Percentiles rank a stretch among this genome's conserved stretches.
These are phyloP conservation scores for Xylariaceae sp. DNA, from an alignment of 2,329 filamentous ascomycete genomes.

Conservation along the genomic window DNA sequence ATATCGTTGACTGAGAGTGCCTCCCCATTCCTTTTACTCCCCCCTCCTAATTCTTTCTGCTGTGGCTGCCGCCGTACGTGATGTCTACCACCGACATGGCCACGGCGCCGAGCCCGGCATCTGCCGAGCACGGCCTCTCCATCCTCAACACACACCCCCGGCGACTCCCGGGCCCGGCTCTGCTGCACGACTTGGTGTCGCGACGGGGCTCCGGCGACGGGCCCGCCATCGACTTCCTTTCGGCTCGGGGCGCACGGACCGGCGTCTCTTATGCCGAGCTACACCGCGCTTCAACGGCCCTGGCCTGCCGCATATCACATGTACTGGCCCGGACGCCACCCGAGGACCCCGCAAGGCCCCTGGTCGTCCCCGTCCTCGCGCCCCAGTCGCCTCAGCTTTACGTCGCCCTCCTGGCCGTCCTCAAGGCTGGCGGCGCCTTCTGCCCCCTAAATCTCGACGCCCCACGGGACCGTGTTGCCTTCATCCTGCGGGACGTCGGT, in stretches of 20 bases:
- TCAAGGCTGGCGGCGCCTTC: conserved; percentile 78
- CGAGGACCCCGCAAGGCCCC: conserved; percentile 17
- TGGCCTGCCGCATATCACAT: conserved; percentile 46
- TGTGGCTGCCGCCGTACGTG: no score
- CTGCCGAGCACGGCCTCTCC: conserved; percentile 40
- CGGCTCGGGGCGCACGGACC: conserved; percentile 35
- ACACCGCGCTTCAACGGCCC: conserved; percentile 45
- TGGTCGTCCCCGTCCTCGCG: conserved; percentile 67
- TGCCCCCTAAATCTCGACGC: conserved; percentile 76
- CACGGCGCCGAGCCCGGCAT: no score
- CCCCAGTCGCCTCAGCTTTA: conserved; percentile 74
- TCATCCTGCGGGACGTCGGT: conserved; percentile 71
- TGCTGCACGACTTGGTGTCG: conserved; percentile 49
- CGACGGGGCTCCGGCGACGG: conserved; percentile 23
- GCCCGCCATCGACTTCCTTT: conserved; percentile 58
- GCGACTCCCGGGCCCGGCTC: conserved; percentile 36
- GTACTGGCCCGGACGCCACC: conserved; percentile 10
- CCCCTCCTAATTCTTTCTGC: no score
- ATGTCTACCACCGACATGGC: no score
- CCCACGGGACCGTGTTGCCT: conserved; percentile 67
- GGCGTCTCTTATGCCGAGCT: conserved; percentile 56
- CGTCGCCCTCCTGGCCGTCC: conserved; percentile 64
- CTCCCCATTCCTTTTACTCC: no score
- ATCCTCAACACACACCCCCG: conserved; percentile 50
- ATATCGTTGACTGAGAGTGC: no score